Evolutionary conservation across 345 rosid genomes (phyloP), one percentile per base, ranked within the genome.

Genomic region (Eucalyptus tenuipes): DNA sequence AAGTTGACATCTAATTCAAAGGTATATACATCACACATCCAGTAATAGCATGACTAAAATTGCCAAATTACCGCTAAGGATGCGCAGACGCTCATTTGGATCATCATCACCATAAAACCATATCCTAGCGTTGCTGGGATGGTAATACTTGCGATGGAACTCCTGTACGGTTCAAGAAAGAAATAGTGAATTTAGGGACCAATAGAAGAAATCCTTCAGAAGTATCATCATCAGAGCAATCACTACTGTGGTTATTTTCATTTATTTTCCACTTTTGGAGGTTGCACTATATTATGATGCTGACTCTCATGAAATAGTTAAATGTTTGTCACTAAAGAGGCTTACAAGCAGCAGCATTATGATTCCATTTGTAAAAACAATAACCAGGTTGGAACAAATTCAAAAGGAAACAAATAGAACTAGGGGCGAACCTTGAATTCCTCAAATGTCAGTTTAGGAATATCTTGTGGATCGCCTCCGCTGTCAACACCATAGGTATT

Each of bases 101-200:
- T 97, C 97, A 91, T 97, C 99, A 93, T 97, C 96, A 88, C 99
- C 99, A 92, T 96, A 97, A 92, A 97, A 97, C 99, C 99, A 97
- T 89, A 97, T 96, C 91, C 98, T 94, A 59, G 98, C 95, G 91
- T 97, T 97, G 95, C 98, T 96, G 47, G 99, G 99, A 90, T 96
- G 99, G 93, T 97, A 97, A 90, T 90, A 96, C 94, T 96, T 96
- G 42, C 93, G 86, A 89, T 97, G 99, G 89, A 97, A 97, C 87
- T 97, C 99, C 99, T 97, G 94, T 37, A 89, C 5, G 4, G 45
- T 75, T 75, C 84, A 75, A 40, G 27, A 75, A 75, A 75, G 29
- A 40, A 75, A 75, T 40, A 40, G 47, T 40, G 47, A 75, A 75
- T 37, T 75, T 20, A 40, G 84, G 45, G 84, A 75, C 27, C 47